A percentile compares a stretch with the other conserved stretches of the same genome.
Evolutionary conservation across 441 rosid species (phyloP).

Genomic region (Codiaeum variegatum): DNA sequence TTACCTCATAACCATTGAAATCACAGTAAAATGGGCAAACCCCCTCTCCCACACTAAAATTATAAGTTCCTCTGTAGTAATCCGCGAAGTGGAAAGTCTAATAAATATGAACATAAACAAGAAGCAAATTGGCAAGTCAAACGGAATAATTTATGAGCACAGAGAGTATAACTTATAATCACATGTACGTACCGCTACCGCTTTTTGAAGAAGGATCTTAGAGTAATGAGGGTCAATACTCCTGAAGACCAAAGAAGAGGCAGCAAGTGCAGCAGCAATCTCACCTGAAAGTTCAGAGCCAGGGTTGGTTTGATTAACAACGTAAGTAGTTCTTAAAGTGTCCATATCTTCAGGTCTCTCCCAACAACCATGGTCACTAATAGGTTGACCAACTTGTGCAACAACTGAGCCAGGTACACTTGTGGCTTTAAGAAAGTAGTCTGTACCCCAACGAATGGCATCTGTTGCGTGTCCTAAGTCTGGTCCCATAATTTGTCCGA

Average conservation of each 20-base stretch:
- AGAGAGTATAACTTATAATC: no score
- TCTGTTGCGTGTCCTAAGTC: conserved; percentile 51
- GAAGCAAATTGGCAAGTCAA: not conserved
- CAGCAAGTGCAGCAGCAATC: conserved; percentile 71
- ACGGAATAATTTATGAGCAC: no score
- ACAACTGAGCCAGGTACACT: conserved; percentile 66
- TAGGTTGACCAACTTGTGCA: conserved; percentile 83
- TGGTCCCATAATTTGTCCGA: conserved; percentile 53
- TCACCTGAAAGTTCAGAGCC: conserved; percentile 83
- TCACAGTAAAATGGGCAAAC: conserved; percentile 86
- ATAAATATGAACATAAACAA: not conserved
- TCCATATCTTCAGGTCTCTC: conserved; percentile 91
- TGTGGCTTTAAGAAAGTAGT: conserved; percentile 66
- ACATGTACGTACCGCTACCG: conserved; percentile 19
- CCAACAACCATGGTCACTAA: conserved; percentile 71
- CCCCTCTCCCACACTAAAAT: conserved; percentile 49
- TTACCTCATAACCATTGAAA: conserved; percentile 64
- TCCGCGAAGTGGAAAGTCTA: conserved; percentile 67
- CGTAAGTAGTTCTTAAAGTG: conserved; percentile 59
- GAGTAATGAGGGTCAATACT: conserved; percentile 52
- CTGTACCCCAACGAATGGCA: conserved; percentile 69
- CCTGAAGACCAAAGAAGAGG: conserved; percentile 64
- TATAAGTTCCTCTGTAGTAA: conserved; percentile 69
- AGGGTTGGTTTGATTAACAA: conserved; percentile 56
- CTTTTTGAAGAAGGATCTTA: conserved; percentile 46